phyloP scores from a whole-genome alignment of 345 rosid genomes.

The Linum lewisii region DNA sequence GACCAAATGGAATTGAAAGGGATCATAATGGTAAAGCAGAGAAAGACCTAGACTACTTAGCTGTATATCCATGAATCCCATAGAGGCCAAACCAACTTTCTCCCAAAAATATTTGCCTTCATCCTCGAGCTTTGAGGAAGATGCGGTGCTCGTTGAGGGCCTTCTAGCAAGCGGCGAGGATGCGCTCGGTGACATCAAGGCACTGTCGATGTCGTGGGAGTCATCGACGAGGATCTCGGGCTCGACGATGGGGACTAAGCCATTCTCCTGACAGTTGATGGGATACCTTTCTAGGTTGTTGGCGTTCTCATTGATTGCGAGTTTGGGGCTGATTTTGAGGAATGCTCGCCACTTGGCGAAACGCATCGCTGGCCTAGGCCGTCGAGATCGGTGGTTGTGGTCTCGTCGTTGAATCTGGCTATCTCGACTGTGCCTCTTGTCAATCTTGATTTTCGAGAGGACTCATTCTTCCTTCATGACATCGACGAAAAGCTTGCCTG shows the following conservation, averaged over 20 bases:
- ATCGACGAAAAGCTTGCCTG: constrained; percentile 68
- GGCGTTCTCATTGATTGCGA: constrained; percentile 80
- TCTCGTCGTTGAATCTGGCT: constrained; percentile 80
- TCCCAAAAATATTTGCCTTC: too few relatives aligned
- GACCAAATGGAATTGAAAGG: too few relatives aligned
- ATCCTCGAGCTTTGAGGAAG: constrained; percentile 79
- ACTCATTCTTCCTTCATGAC: constrained; percentile 75
- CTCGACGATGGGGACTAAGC: constrained; percentile 91
- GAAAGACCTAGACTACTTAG: too few relatives aligned
- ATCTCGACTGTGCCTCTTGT: constrained; percentile 81
- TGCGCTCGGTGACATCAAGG: constrained; percentile 68
- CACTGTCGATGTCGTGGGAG: constrained; percentile 63
- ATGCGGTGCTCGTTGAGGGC: constrained; percentile 84
- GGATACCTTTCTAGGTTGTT: constrained; percentile 81
- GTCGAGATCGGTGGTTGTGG: constrained; percentile 86
- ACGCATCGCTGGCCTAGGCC: constrained; percentile 77
- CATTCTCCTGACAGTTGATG: constrained; percentile 81
- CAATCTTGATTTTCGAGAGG: constrained; percentile 88
- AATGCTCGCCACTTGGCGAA: constrained; percentile 97
- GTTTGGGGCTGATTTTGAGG: constrained; percentile 61
- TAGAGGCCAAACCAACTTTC: too few relatives aligned
- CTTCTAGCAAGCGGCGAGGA: constrained; percentile 92
- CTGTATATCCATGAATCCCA: too few relatives aligned
- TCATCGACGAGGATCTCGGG: constrained; percentile 93
- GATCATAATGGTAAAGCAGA: too few relatives aligned